These are phyloP conservation scores for Kodamaea sp. DNA, from an alignment of 1,139 yeast genomes.

Conservation along the genomic window DNA sequence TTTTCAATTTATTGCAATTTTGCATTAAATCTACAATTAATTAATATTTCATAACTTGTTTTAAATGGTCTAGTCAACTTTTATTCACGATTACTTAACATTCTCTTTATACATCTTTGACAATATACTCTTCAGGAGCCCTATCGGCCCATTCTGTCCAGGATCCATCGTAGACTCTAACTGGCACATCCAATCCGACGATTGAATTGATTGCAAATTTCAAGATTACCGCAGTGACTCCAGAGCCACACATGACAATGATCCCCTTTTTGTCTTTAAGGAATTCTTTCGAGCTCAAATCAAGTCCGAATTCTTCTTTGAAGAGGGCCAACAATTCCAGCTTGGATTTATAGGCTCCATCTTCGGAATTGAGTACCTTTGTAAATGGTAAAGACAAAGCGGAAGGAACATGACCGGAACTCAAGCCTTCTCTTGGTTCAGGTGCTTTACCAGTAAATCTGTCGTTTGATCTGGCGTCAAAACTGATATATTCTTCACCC, in stretches of 20 bases:
- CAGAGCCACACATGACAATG: conserved; percentile 91
- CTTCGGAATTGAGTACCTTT: conserved; percentile 51
- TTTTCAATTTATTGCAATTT: no score
- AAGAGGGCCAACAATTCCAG: conserved; percentile 50
- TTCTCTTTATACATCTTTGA: conserved; percentile 20
- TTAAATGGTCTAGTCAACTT: no score
- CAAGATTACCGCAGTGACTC: conserved; percentile 87
- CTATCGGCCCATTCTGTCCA: conserved; percentile 76
- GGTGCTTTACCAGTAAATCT: conserved; percentile 78
- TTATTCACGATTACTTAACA: no score
- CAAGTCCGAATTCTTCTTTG: conserved; percentile 37
- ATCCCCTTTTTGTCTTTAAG: conserved; percentile 52
- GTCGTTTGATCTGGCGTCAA: conserved; percentile 80
- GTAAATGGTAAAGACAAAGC: conserved; percentile 76
- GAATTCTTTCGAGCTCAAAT: conserved; percentile 26
- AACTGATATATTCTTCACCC: conserved; percentile 49
- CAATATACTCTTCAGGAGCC: conserved; percentile 39
- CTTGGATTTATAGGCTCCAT: conserved; percentile 51
- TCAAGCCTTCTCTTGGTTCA: conserved; percentile 85
- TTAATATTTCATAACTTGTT: no score
- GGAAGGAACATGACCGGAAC: conserved; percentile 89
- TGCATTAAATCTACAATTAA: no score
- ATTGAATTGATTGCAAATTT: conserved; percentile 49
- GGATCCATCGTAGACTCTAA: conserved; percentile 87
- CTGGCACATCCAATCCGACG: conserved; percentile 62